phyloP scores from a whole-genome alignment of 2,329 filamentous ascomycete species.

The Stachybotrys echinatus region DNA sequence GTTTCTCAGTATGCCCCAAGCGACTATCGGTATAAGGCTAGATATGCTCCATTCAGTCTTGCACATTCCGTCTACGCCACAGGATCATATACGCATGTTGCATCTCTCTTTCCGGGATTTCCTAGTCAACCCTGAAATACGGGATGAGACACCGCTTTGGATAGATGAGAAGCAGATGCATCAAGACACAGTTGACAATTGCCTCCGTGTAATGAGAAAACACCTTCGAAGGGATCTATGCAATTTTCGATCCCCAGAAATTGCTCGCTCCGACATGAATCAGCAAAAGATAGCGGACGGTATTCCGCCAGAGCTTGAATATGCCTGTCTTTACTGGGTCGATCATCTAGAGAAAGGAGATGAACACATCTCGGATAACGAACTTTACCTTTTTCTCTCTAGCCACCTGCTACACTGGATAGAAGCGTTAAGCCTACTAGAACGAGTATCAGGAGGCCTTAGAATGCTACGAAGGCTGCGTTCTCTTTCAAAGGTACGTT shows the following conservation, averaged over 20 bases:
- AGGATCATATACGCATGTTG: slow-evolving; percentile 19
- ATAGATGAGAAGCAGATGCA: slow-evolving; percentile 7
- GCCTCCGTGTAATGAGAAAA: slow-evolving; percentile 4
- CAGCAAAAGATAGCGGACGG: background rate
- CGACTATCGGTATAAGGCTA: slow-evolving; percentile 13
- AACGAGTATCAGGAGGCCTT: slow-evolving; percentile 9
- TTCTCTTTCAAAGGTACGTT: background rate
- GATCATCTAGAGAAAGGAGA: slow-evolving; percentile 1
- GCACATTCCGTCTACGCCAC: slow-evolving; percentile 14
- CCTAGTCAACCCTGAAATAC: slow-evolving; percentile 14
- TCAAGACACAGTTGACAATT: background rate
- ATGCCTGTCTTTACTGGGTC: slow-evolving; percentile 1
- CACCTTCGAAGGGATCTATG: slow-evolving; percentile 19
- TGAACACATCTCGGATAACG: background rate
- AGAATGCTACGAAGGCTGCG: slow-evolving; percentile 1
- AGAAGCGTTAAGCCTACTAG: slow-evolving; percentile 27
- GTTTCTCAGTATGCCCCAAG: slow-evolving; percentile 15
- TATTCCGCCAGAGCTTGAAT: slow-evolving; percentile 14
- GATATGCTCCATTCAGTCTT: slow-evolving; percentile 28
- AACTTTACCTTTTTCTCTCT: background rate
- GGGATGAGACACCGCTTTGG: slow-evolving; percentile 7
- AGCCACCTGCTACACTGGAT: background rate
- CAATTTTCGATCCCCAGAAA: slow-evolving; percentile 6
- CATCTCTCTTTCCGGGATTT: slow-evolving; percentile 33
- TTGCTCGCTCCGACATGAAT: background rate